Base-by-base conservation (phyloP, 169 alveolate species). In the Eimeria praecox region DNA sequence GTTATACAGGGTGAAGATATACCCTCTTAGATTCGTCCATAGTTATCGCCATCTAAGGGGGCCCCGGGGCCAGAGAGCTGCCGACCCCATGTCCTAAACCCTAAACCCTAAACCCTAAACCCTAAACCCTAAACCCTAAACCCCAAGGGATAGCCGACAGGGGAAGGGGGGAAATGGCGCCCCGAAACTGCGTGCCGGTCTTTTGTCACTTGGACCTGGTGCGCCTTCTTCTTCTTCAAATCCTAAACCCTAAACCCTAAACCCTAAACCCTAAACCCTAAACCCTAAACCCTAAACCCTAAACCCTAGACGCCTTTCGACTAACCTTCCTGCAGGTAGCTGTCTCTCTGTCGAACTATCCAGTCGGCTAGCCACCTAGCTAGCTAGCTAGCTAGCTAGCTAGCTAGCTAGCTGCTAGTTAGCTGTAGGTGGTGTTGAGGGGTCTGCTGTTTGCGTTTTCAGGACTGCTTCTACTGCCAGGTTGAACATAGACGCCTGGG, bases 401-500 rank as follows among this genome's bases (percentile, higher is more conserved):
- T 73, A 35, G 40, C 85, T 73, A 35, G 46, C 49, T 73, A 73
- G 85, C 77, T 8, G 77, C 85, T 73, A 9, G 85, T 46, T 73
- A 5, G 49, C 85, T 35, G 85, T 8, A 5, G n/a, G n/a, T n/a
- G n/a, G n/a, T n/a, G n/a, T n/a, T n/a, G n/a, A n/a, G n/a, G n/a
- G n/a, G n/a, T n/a, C n/a, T n/a, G n/a, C n/a, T n/a, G n/a, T n/a
- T n/a, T n/a, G n/a, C n/a, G 24, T 22, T 2, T 96, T 95, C 89
- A 94, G 96, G 96, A 94, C 86, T 94, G 96, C 89, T 94, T 94
- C 44, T 94, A 94, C 90, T 94, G 96, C 90, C 96, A 94, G 33
- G 96, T 94, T 54, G 96, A 94, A 40, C 96, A 94, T 77, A 75
- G 94, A 2, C 94, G 96, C n/a, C 90, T 94, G 33, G 92, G 95